Conservation (phyloP, 257 asterid genomes). For the Lantana camara region DNA sequence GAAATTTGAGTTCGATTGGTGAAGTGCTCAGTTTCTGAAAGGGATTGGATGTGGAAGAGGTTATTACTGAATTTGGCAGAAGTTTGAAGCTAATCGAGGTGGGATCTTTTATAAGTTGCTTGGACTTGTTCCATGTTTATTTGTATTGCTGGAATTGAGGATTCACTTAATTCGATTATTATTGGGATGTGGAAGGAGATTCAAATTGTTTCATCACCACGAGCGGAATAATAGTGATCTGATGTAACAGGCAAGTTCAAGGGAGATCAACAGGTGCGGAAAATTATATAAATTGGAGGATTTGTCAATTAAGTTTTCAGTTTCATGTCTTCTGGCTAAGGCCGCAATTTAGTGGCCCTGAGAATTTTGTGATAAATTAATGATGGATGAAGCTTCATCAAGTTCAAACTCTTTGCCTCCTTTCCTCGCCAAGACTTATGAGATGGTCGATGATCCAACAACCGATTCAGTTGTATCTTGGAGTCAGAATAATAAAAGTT, state of each 20-base stretch:
- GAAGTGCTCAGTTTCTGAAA: conserved; percentile 22
- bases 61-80: conserved; percentile 11
- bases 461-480: conserved; percentile 71
- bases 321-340: conserved; percentile 5
- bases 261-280: neutral
- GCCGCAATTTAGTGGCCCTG: conserved; percentile 13
- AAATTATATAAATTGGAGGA: conserved; percentile 16
- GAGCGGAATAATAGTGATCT: conserved; percentile 6
- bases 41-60: conserved; percentile 12
- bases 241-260: neutral
- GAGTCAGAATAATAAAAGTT: conserved; percentile 70
- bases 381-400: conserved; percentile 75
- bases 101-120: conserved; percentile 6
- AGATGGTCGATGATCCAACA: conserved; percentile 86
- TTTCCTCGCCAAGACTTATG: conserved; percentile 82
- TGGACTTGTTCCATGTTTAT: neutral
- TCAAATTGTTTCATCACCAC: neutral
- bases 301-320: neutral
- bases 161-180: conserved; percentile 7
- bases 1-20: conserved; percentile 12
- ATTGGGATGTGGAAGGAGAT: conserved; percentile 6
- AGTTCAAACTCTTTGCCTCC: conserved; percentile 73
- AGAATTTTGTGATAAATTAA: conserved; percentile 17
- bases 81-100: conserved; percentile 20
- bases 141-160: neutral